Conservation (phyloP, 192 early-diverging fungal species). For the Backusella westeae region DNA sequence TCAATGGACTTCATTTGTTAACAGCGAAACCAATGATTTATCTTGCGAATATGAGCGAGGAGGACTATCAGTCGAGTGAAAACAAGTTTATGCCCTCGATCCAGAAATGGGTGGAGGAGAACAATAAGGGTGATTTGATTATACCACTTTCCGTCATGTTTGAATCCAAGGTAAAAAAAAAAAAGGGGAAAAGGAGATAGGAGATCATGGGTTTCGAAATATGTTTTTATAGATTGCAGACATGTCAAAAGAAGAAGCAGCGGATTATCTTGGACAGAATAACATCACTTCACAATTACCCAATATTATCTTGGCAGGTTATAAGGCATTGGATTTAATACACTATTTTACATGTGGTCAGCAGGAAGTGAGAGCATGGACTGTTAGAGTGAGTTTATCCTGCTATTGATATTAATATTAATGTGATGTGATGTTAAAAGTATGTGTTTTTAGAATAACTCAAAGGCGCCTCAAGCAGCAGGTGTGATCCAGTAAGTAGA, state of each 20-base stretch:
- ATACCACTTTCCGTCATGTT: conserved; percentile 73
- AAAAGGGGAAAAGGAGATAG: background rate
- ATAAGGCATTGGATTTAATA: conserved; percentile 65
- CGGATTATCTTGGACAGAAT: conserved; percentile 35
- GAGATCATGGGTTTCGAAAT: background rate
- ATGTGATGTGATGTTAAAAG: background rate
- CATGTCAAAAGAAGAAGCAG: conserved; percentile 44
- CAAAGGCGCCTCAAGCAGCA: conserved; percentile 73
- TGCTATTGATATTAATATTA: no score
- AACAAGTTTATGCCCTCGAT: conserved; percentile 65
- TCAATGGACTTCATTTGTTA: conserved; percentile 70
- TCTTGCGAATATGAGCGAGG: conserved; percentile 68
- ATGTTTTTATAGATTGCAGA: conserved; percentile 24
- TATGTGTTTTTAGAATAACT: conserved; percentile 36
- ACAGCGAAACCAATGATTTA: conserved; percentile 80
- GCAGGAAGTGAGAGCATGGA: conserved; percentile 82
- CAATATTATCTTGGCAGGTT: conserved; percentile 66
- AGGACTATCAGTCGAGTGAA: conserved; percentile 63
- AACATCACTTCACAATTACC: conserved; percentile 50
- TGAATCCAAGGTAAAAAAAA: conserved; percentile 44
- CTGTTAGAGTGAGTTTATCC: conserved; percentile 44
- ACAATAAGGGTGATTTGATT: conserved; percentile 61
- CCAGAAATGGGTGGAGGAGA: conserved; percentile 66
- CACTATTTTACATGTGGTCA: conserved; percentile 77
- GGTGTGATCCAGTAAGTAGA: conserved; percentile 55